Conservation (phyloP, 495 filamentous ascomycete genomes). For the Evansstolkia leycettana region DNA sequence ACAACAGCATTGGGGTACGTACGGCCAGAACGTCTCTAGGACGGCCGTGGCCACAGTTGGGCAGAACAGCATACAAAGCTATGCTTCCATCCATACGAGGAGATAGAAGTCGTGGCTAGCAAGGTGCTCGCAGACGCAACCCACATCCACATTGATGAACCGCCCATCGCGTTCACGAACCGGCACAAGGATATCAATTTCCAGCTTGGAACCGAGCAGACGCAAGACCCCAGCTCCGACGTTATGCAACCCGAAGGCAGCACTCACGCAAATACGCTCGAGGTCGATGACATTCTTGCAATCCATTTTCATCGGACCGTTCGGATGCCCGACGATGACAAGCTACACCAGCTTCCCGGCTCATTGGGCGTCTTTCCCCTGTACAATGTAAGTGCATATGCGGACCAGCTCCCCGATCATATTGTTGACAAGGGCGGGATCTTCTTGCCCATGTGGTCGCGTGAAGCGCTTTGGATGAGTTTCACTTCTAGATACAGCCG, state of each 20-base stretch:
- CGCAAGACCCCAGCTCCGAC: too few species aligned
- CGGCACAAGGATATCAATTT: not conserved
- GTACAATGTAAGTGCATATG: constrained; percentile 18
- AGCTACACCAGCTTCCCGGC: constrained; percentile 21
- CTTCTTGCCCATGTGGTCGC: constrained; percentile 32
- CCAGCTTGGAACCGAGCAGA: too few species aligned
- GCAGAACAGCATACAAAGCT: not conserved
- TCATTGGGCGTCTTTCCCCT: constrained; percentile 28
- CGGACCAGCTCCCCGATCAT: constrained; percentile 12
- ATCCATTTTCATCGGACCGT: constrained; percentile 27
- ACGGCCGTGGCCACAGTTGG: too few species aligned
- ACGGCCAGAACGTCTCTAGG: too few species aligned
- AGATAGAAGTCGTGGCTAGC: not conserved
- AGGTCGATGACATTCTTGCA: not conserved
- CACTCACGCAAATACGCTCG: not conserved
- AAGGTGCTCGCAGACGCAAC: not conserved
- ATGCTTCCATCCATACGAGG: not conserved
- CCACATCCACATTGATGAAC: not conserved
- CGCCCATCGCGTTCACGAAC: not conserved
- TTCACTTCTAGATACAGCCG: constrained; percentile 10
- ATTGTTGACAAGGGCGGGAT: constrained; percentile 29
- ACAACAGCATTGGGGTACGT: too few species aligned
- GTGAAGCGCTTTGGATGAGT: constrained; percentile 36
- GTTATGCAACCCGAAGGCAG: too few species aligned
- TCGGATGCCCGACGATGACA: constrained; percentile 29